Percentiles rank a stretch among this genome's conserved stretches.
Evolutionary conservation across 129 eudicot species (phyloP).

Genomic region (Mikania micrantha): DNA sequence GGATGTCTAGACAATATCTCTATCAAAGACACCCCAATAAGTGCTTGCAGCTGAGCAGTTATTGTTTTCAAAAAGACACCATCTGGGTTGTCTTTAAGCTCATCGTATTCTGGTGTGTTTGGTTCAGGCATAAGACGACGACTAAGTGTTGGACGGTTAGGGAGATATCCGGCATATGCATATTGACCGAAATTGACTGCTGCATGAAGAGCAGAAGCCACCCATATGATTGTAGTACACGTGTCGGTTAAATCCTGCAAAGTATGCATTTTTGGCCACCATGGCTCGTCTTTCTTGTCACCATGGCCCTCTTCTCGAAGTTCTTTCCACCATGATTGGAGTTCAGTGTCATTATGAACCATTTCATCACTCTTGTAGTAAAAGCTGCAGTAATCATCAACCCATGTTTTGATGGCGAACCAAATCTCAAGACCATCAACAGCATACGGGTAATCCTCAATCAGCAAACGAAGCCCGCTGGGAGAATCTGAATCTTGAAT

Average conservation of each 20-base stretch:
- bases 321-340: constrained; percentile 78
- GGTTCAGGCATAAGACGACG: constrained; percentile 55
- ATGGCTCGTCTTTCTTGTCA: constrained; percentile 54
- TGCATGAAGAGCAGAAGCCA: constrained; percentile 76
- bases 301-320: constrained; percentile 64
- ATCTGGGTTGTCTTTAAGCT: constrained; percentile 45
- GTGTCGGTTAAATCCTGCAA: constrained; percentile 32
- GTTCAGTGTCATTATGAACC: constrained; percentile 46
- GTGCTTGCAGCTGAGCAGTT: constrained; percentile 40
- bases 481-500: constrained; percentile 45
- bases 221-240: constrained; percentile 72
- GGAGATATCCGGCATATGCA: constrained; percentile 66
- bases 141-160: constrained; percentile 60
- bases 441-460: constrained; percentile 71
- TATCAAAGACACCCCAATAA: constrained; percentile 48
- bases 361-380: constrained; percentile 42
- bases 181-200: constrained; percentile 77
- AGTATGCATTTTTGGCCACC: constrained; percentile 69
- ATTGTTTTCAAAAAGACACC: constrained; percentile 48
- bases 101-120: constrained; percentile 40
- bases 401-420: constrained; percentile 69
- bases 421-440: constrained; percentile 74
- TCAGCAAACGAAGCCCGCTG: constrained; percentile 52
- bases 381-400: constrained; percentile 38
- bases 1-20: constrained; percentile 70